A percentile compares a stretch with the other conserved stretches of the same genome.
These are phyloP conservation scores for Agroathelia rolfsii DNA, from an alignment of 1,284 basidiomycete genomes.

Conservation along the genomic window DNA sequence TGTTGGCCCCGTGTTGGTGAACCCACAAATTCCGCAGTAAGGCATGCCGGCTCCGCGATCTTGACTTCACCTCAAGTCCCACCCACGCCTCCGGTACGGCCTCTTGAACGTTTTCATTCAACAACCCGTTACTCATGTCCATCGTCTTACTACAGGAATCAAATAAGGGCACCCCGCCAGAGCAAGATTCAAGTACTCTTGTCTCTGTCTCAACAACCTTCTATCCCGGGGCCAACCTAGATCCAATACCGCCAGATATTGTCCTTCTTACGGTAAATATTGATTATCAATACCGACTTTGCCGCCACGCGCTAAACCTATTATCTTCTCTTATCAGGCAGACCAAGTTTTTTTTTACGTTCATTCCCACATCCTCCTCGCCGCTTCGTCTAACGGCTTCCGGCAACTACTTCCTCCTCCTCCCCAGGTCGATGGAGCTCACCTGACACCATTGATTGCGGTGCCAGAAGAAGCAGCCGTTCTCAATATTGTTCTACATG, in stretches of 20 bases:
- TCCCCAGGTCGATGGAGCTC: constrained; percentile 22
- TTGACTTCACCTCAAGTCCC: constrained; percentile 32
- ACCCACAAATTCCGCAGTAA: constrained; percentile 15
- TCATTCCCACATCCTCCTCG: constrained; percentile 39
- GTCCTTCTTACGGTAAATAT: constrained; percentile 57
- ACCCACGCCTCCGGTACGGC: constrained; percentile 60
- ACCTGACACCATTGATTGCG: constrained; percentile 34
- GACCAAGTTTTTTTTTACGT: constrained; percentile 72
- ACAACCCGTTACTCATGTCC: constrained; percentile 5
- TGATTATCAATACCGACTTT: too few relatives aligned
- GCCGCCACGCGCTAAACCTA: too few relatives aligned
- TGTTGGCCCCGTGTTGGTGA: constrained; percentile 13
- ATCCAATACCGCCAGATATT: constrained; percentile 44
- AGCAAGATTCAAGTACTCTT: constrained; percentile 32
- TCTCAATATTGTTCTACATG: constrained; percentile 54
- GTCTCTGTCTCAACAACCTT: constrained; percentile 76
- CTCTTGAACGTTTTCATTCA: constrained; percentile 5
- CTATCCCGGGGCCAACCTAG: constrained; percentile 54
- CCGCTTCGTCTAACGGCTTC: constrained; percentile 45
- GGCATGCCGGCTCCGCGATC: constrained; percentile 8
- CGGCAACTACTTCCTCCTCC: constrained; percentile 31
- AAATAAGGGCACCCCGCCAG: constrained; percentile 36
- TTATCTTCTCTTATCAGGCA: too few relatives aligned
- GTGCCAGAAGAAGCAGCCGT: constrained; percentile 40
- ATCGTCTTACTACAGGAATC: constrained; percentile 29